Percentiles rank a stretch among this genome's conserved stretches.
These are phyloP conservation scores for Magnolia changhungtana DNA, from an alignment of 164 flowering plant species.

Conservation along the genomic window DNA sequence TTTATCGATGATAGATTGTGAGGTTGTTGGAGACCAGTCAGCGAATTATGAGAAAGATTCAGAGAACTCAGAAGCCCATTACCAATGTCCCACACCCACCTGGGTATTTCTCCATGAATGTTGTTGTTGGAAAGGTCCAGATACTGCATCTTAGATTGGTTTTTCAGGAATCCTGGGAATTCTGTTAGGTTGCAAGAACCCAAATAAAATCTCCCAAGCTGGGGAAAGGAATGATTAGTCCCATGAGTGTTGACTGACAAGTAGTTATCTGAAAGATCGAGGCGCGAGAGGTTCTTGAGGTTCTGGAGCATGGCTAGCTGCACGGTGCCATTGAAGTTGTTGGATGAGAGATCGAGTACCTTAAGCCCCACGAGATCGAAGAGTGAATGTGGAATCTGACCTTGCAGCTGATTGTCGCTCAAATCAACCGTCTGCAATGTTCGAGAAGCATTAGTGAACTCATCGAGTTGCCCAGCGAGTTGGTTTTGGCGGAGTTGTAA, in stretches of 20 bases:
- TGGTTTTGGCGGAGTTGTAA: slow-evolving; percentile 30
- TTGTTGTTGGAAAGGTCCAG: slow-evolving; percentile 52
- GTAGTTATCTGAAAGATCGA: slow-evolving; percentile 36
- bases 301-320: slow-evolving; percentile 11
- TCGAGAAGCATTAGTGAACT: slow-evolving; percentile 12
- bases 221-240: slow-evolving; percentile 15
- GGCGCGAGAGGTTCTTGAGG: slow-evolving; percentile 19
- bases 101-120: slow-evolving; percentile 37
- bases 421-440: slow-evolving; percentile 17
- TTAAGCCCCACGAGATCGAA: slow-evolving; percentile 22
- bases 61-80: slow-evolving; percentile 9
- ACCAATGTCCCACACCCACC: slow-evolving; percentile 37
- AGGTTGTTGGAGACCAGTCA: slow-evolving; percentile 22
- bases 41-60: slow-evolving; percentile 41
- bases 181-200: slow-evolving; percentile 33
- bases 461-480: slow-evolving; percentile 26
- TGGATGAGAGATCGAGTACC: slow-evolving; percentile 27
- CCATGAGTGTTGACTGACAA: slow-evolving; percentile 1
- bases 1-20: background rate
- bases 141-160: slow-evolving; percentile 20
- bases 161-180: slow-evolving; percentile 33
- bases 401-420: slow-evolving; percentile 28
- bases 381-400: slow-evolving; percentile 28
- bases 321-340: slow-evolving; percentile 32
- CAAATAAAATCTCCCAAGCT: slow-evolving; percentile 31